Base-by-base conservation (phyloP, 306 rosid genomes). In the Styphnolobium japonicum region DNA sequence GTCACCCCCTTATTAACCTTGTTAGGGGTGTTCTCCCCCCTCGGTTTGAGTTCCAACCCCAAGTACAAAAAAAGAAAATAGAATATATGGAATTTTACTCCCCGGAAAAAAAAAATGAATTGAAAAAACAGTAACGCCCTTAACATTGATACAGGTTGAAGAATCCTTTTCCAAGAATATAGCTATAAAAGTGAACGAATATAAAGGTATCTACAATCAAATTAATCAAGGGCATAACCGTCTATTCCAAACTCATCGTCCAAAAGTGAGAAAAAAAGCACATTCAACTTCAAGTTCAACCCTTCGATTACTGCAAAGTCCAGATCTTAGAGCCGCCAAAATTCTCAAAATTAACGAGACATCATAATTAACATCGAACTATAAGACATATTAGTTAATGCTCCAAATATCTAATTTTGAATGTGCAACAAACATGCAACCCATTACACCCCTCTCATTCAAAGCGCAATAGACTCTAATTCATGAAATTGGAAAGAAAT, bases 161-260 rank as follows among this genome's bases (percentile, higher is more conserved):
- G 60, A 25, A 49, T 63, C 79, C n/a, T 10, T 75, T 67, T 36
- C 73, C 51, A 64, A 31, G 52, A 57, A 46, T 39, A 19, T 5
- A 71, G 63, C 36, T 11, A 56, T 5, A 39, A 61, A 82, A 60
- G 60, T 53, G 77, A 71, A 65, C 15, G 25, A 37, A 22, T n/a
- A 56, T 11, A 55, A 46, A 69, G 70, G 65, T 45, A 78, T 25
- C 48, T n/a, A 36, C 75, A 69, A 40, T 29, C 65, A 53, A 18
- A 68, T 52, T 25, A 62, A 53, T 45, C 78, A 71, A 80, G 83
- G 71, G 58, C 70, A 60, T 5, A 67, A 15, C 58, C 0, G 78
- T 73, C 83, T 52, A 33, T 81, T 75, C 58, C 9, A 15, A 34
- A 8, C 45, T 56, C 57, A 57, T 71, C 39, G 7, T 71, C 55